Evolutionary conservation across 805 yeast species (phyloP).

Genomic region (Yarrowia osloensis): DNA sequence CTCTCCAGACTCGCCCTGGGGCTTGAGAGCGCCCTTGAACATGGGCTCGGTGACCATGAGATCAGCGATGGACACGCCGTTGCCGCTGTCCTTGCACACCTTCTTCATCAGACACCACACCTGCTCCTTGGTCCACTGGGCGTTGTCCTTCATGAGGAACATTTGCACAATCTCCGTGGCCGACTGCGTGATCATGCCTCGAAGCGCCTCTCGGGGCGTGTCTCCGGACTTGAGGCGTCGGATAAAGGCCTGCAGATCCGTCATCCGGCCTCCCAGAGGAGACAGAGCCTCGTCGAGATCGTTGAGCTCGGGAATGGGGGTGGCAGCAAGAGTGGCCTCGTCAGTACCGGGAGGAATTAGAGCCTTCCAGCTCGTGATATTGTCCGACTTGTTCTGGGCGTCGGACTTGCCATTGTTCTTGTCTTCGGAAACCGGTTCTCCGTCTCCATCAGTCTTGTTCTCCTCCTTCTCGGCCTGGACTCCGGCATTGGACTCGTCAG

Average conservation of each 20-base stretch:
- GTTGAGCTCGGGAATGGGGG: conserved; percentile 28
- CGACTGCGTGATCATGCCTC: conserved; percentile 79
- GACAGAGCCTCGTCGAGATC: conserved; percentile 59
- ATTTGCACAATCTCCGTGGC: conserved; percentile 86
- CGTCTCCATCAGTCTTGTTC: neutral
- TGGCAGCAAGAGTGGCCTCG: conserved; percentile 26
- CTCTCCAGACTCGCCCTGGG: conserved; percentile 46
- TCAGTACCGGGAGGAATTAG: conserved; percentile 29
- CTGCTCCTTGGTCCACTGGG: conserved; percentile 70
- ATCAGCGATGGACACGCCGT: conserved; percentile 33
- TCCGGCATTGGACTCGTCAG: neutral
- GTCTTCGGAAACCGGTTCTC: neutral
- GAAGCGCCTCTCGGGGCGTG: conserved; percentile 68
- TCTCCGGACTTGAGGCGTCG: conserved; percentile 90
- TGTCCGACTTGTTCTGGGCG: neutral
- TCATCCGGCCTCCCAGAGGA: conserved; percentile 93
- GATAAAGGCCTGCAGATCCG: conserved; percentile 86
- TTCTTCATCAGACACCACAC: conserved; percentile 81
- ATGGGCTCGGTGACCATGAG: conserved; percentile 40
- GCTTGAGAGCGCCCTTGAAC: conserved; percentile 40
- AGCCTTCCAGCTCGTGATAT: neutral
- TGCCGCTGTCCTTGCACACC: conserved; percentile 42
- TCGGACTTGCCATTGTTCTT: neutral
- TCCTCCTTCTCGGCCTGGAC: neutral
- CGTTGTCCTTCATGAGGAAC: conserved; percentile 49